Evolutionary conservation across 1,139 yeast species (phyloP).

Genomic region (Kazachstania sp.): DNA sequence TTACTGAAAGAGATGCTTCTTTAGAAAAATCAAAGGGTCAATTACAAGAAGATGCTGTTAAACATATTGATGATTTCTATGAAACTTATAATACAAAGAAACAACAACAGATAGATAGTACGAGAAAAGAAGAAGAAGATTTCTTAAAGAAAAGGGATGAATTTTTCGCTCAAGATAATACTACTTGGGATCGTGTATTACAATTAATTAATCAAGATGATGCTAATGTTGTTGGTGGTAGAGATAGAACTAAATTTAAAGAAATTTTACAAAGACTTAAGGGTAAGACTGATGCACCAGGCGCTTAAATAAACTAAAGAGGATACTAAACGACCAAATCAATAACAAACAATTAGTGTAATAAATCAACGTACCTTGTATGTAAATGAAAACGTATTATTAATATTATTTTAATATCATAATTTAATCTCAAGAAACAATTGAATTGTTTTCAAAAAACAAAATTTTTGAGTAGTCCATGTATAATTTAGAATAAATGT

Average conservation of each 20-base stretch:
- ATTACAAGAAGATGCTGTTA: conserved; percentile 69
- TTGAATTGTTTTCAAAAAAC: no score
- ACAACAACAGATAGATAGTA: conserved; percentile 59
- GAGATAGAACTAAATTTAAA: conserved; percentile 67
- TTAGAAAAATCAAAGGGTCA: conserved; percentile 60
- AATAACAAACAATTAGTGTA: neutral
- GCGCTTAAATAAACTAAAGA: conserved; percentile 47
- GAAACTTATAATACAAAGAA: conserved; percentile 85
- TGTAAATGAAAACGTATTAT: neutral
- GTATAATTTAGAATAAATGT: no score
- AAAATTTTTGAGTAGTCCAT: no score
- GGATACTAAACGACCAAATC: no score
- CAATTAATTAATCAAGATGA: conserved; percentile 42
- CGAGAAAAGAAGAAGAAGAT: conserved; percentile 59
- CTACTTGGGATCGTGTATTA: conserved; percentile 82
- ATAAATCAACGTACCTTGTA: neutral
- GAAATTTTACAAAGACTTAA: conserved; percentile 55
- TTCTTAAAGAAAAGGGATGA: conserved; percentile 72
- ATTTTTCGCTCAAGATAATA: conserved; percentile 54
- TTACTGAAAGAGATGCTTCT: conserved; percentile 70
- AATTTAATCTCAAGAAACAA: neutral
- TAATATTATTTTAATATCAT: neutral
- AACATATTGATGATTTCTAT: conserved; percentile 86
- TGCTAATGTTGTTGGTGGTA: conserved; percentile 37
- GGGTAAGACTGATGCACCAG: conserved; percentile 68